Base-by-base conservation (phyloP, 2,329 filamentous ascomycete genomes). In the Monosporascus sp. region DNA sequence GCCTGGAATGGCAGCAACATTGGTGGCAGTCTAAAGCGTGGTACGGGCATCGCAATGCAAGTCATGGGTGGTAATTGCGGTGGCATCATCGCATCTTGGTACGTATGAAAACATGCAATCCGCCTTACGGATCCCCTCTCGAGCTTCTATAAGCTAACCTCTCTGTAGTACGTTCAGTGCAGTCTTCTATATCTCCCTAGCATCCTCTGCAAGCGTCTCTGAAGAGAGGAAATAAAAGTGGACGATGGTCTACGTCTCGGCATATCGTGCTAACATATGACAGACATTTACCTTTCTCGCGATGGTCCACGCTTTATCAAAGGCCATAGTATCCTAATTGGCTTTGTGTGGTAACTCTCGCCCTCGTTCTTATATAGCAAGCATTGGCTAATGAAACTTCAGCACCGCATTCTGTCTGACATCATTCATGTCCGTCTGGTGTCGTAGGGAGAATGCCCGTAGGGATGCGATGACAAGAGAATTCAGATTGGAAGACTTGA, bases 1-100 rank as follows among this genome's bases (percentile, higher is more conserved):
- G 78, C 80, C 27, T 83, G 80, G 80, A 81, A 82, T 53, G 76
- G 75, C n/a, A 80, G 79, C 65, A 83, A 83, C 59, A 79, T 83
- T 48, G 77, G 77, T 2, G 79, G 78, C 5, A 76, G 75, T 37
- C 67, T 78, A 53, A 82, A 82, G 71, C 72, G 79, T 50, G 77
- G 74, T 44, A 78, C 79, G 9, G 78, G 79, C 17, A 80, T 82
- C 50, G 78, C 78, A 31, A 79, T 82, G 74, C 77, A 80, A 57
- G 74, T 80, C 39, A 78, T 77, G 54, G 72, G 61, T 41, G 86
- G 86, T 8, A 89, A 90, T 59, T 70, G 89, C 48, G 52, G 51
- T 37, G 54, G 50, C 9, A 52, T 54, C 43, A 50, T 57, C 20
- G 56, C 48, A n/a, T 53, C 41, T 17, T 49, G 20, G 39, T 58